Base-by-base conservation (phyloP, 2,329 filamentous ascomycete genomes). In the Thelonectria olida region DNA sequence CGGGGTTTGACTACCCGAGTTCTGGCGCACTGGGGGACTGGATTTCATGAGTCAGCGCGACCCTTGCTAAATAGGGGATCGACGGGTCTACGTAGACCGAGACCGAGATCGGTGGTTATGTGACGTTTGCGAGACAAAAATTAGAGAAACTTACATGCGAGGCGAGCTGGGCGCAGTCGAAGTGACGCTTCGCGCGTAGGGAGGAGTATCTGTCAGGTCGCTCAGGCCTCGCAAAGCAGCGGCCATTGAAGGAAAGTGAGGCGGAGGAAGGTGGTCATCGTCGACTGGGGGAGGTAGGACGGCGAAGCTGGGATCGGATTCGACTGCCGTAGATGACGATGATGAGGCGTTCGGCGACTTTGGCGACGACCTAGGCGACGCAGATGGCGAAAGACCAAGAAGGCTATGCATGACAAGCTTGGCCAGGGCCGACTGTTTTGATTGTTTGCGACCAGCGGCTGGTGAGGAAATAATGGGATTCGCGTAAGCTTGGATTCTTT, bases 1-100 rank as follows among this genome's bases (percentile, higher is more conserved):
- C 25, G 94, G 93, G 6, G 94, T 97, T 23, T 89, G 88, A 51
- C 84, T 85, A 60, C 90, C 90, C 10, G 92, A 96, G 71, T 90
- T 92, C 73, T 91, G 90, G 73, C 91, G 82, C 62, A 89, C 77
- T 1, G 90, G 88, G 50, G 86, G 86, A 70, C 91, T 92, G 70
- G 74, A 62, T 62, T 28, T 28, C 61, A 34, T 51, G 62, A 63
- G 67, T 73, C 56, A 71, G 60, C 60, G 51, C 54, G 51, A 60
- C 63, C 49, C 41, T 52, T 54, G 38, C 23, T 50, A 52, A 34
- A 65, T 57, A 54, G 53, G 62, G 61, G 57, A 65, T 65, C 45
- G 55, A 44, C 67, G 62, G 59, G 53, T 27, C 57, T 54, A 68
- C 62, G 65, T 67, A 62, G 62, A 64, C 65, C 67, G 67, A 72